Percentiles rank a stretch among this genome's conserved stretches.
These are phyloP conservation scores for Syzygium syzygioides DNA, from an alignment of 441 rosid genomes.

Conservation along the genomic window DNA sequence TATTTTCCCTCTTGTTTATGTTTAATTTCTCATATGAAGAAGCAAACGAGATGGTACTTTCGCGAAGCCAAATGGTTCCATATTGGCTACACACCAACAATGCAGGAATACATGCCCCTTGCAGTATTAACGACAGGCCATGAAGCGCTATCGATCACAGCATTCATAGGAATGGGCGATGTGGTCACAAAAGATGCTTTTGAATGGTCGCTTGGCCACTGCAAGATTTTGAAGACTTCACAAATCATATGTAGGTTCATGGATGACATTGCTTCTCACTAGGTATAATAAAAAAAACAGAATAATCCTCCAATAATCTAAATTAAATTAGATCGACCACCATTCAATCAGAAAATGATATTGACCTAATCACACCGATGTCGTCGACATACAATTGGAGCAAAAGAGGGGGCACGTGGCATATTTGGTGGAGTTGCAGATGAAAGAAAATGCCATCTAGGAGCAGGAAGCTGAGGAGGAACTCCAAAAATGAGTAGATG, in stretches of 20 bases:
- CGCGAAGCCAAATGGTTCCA: background rate
- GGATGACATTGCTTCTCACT: background rate
- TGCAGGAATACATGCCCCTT: background rate
- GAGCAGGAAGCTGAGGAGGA: background rate
- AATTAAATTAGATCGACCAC: background rate
- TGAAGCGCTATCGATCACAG: background rate
- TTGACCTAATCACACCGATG: background rate
- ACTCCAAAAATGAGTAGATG: background rate
- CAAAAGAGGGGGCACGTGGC: background rate
- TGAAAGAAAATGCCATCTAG: background rate
- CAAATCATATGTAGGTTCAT: background rate
- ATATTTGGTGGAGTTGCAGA: background rate
- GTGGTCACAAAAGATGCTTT: background rate
- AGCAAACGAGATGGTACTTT: background rate
- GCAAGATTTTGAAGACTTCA: background rate
- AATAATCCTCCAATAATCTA: background rate
- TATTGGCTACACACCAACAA: background rate
- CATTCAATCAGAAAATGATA: background rate
- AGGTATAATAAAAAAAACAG: background rate
- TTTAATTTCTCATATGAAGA: background rate
- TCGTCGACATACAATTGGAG: background rate
- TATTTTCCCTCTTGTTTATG: background rate
- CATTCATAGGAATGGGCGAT: background rate
- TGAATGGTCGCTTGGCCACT: background rate
- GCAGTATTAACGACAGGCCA: background rate